These are phyloP conservation scores for Oryza glaberrima DNA, from an alignment of 176 grass and related monocot genomes.

Conservation along the genomic window DNA sequence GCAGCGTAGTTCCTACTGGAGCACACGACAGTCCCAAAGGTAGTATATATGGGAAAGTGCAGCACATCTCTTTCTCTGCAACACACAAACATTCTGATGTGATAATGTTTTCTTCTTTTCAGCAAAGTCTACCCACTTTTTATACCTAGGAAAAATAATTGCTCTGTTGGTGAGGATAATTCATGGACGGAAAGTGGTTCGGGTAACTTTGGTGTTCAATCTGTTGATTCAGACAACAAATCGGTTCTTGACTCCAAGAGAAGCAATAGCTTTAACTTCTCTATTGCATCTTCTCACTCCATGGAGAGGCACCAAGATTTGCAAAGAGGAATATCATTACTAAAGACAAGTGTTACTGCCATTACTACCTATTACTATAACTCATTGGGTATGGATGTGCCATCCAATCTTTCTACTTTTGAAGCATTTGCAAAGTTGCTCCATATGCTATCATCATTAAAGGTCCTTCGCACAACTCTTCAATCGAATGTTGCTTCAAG, in stretches of 20 bases:
- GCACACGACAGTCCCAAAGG: slow-evolving; percentile 79
- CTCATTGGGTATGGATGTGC: slow-evolving; percentile 81
- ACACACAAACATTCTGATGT: slow-evolving; percentile 12
- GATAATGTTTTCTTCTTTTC: slow-evolving; percentile 26
- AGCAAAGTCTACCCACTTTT: slow-evolving; percentile 94
- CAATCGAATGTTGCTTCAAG: slow-evolving; percentile 68
- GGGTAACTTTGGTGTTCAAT: slow-evolving; percentile 77
- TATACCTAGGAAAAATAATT: slow-evolving; percentile 76
- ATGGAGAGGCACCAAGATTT: slow-evolving; percentile 83
- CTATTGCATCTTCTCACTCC: slow-evolving; percentile 75
- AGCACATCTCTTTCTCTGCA: slow-evolving; percentile 12
- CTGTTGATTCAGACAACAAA: slow-evolving; percentile 71
- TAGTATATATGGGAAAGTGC: slow-evolving; percentile 44
- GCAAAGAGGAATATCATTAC: slow-evolving; percentile 82
- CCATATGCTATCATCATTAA: slow-evolving; percentile 76
- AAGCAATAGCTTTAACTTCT: slow-evolving; percentile 74
- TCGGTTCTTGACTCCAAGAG: slow-evolving; percentile 55
- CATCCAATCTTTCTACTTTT: slow-evolving; percentile 91
- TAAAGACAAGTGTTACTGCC: slow-evolving; percentile 84
- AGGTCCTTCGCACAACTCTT: slow-evolving; percentile 63
- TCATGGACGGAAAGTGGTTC: slow-evolving; percentile 77
- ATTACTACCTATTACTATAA: slow-evolving; percentile 90
- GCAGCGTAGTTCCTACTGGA: slow-evolving; percentile 84
- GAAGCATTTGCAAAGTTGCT: slow-evolving; percentile 86
- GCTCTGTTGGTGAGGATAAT: slow-evolving; percentile 70